A percentile compares a stretch with the other conserved stretches of the same genome.
Conservation (phyloP, 2,329 filamentous ascomycete genomes). For the Paecilomyces dactylethromorphus region DNA sequence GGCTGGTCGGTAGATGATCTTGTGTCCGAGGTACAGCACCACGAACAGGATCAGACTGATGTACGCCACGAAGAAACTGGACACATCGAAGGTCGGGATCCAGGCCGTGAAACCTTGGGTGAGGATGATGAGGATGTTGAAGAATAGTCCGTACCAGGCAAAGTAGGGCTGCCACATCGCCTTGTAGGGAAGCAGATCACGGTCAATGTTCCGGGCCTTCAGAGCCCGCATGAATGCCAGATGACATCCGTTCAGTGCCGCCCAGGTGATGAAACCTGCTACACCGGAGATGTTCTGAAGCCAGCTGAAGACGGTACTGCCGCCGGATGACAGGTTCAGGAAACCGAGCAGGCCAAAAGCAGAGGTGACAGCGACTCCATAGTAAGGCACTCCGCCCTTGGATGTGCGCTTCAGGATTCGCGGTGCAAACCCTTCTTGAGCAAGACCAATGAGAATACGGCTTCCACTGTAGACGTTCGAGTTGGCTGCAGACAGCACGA, state of each 20-base stretch:
- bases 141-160: constrained; percentile 60
- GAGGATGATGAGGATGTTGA: constrained; percentile 57
- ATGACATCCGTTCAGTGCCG: constrained; percentile 47
- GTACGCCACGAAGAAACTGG: constrained; percentile 59
- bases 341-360: constrained; percentile 60
- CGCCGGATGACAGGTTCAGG: constrained; percentile 59
- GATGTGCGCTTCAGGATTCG: constrained; percentile 35
- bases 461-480: constrained; percentile 44
- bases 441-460: constrained; percentile 63
- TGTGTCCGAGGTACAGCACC: constrained; percentile 56
- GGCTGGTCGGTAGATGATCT: constrained; percentile 33
- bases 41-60: constrained; percentile 59
- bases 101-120: constrained; percentile 66
- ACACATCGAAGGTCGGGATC: constrained; percentile 52
- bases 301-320: constrained; percentile 52
- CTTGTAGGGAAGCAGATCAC: constrained; percentile 53
- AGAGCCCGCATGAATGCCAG: constrained; percentile 60
- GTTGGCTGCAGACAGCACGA: constrained; percentile 38
- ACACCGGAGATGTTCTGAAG: constrained; percentile 51
- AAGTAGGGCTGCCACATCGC: constrained; percentile 59
- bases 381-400: constrained; percentile 39
- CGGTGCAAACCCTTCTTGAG: constrained; percentile 40
- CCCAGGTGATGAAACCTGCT: constrained; percentile 43
- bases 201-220: constrained; percentile 49
- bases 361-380: constrained; percentile 37